These are phyloP conservation scores for Boletus edulis DNA, from an alignment of 768 basidiomycete genomes.

Conservation along the genomic window DNA sequence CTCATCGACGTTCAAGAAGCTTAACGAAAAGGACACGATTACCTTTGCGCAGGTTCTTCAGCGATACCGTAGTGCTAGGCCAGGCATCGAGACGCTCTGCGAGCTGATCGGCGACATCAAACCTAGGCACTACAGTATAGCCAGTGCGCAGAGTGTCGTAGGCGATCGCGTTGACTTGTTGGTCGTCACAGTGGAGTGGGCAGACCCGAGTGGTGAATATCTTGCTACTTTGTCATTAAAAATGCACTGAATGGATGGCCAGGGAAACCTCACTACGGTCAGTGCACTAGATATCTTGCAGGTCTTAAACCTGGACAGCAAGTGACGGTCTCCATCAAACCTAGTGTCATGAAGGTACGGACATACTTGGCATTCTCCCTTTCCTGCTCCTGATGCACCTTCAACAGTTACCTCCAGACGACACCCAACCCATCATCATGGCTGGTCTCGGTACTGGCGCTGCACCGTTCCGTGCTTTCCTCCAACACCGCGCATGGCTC, in stretches of 20 bases:
- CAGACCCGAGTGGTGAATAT: conserved; percentile 70
- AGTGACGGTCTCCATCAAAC: conserved; percentile 97
- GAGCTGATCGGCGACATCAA: conserved; percentile 93
- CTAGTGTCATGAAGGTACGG: conserved; percentile 96
- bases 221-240: background rate
- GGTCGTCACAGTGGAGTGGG: conserved; percentile 96
- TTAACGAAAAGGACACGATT: conserved; percentile 92
- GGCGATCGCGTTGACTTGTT: conserved; percentile 93
- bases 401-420: conserved; percentile 72
- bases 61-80: conserved; percentile 74
- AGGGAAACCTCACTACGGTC: conserved; percentile 83
- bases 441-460: conserved; percentile 98
- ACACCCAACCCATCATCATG: conserved; percentile 93
- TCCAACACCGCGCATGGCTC: conserved; percentile 91
- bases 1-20: conserved; percentile 88
- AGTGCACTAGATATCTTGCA: conserved; percentile 94
- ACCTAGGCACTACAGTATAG: conserved; percentile 97
- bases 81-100: conserved; percentile 81
- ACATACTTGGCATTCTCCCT: background rate
- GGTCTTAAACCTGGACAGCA: conserved; percentile 82
- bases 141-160: conserved; percentile 91
- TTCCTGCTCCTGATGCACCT: conserved; percentile 9
- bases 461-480: conserved; percentile 98
- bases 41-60: conserved; percentile 86
- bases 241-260: conserved; percentile 4